Percentiles rank a stretch among this genome's conserved stretches.
These are phyloP conservation scores for Brassica incana DNA, from an alignment of 345 rosid species.

Conservation along the genomic window DNA sequence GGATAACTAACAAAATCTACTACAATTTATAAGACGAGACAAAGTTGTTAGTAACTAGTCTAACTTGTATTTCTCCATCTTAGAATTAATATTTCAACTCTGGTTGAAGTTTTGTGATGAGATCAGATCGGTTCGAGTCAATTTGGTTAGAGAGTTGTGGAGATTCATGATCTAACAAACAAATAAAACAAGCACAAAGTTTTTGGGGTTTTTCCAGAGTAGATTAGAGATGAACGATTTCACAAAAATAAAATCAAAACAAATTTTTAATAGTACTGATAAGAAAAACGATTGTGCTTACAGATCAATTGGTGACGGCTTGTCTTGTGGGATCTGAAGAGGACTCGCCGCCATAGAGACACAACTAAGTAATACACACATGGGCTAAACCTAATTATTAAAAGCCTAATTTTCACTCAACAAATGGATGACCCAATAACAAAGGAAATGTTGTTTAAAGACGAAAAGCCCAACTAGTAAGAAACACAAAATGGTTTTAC, in stretches of 20 bases:
- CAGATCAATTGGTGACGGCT: too few species aligned
- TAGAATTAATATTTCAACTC: not conserved
- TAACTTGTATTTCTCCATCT: not conserved
- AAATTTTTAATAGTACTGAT: too few species aligned
- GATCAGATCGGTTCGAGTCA: not conserved
- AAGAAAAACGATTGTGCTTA: too few species aligned
- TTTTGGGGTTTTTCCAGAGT: too few species aligned
- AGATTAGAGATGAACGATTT: too few species aligned
- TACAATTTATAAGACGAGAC: not conserved
- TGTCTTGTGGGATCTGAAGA: too few species aligned
- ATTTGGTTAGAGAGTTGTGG: not conserved
- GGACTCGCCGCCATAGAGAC: not conserved
- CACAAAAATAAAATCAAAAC: too few species aligned
- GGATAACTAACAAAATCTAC: not conserved
- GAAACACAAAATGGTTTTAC: not conserved
- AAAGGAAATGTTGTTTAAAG: not conserved
- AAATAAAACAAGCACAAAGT: not conserved
- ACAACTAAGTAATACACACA: not conserved
- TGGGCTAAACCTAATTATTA: slow-evolving; percentile 4
- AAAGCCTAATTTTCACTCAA: not conserved
- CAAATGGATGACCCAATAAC: not conserved
- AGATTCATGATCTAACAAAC: not conserved
- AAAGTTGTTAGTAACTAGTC: not conserved
- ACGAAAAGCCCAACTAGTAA: not conserved
- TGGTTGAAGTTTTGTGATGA: too few species aligned